These are phyloP conservation scores for Ogataea nonfermentans DNA, from an alignment of 805 yeast genomes.

Conservation along the genomic window DNA sequence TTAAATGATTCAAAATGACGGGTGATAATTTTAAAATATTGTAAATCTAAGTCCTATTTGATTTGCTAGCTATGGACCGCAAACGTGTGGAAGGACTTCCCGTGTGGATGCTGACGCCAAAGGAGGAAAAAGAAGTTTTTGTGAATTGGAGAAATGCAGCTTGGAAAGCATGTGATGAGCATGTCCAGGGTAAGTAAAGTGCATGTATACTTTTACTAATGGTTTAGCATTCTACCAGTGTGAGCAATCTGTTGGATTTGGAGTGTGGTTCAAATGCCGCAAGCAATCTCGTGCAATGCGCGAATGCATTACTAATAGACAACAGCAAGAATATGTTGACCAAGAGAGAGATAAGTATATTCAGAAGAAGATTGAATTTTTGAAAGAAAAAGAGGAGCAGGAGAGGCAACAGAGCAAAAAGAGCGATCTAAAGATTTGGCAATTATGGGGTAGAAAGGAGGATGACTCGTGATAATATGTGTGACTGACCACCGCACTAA, in stretches of 20 bases:
- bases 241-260: constrained; percentile 59
- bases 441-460: constrained; percentile 10
- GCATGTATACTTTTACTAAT: background rate
- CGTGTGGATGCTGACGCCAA: constrained; percentile 72
- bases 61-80: constrained; percentile 23
- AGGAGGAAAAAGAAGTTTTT: constrained; percentile 71
- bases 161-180: constrained; percentile 62
- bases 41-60: background rate
- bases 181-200: constrained; percentile 50
- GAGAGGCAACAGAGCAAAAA: constrained; percentile 5
- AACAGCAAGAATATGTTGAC: constrained; percentile 64
- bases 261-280: constrained; percentile 65
- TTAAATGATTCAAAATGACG: background rate
- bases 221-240: constrained; percentile 57
- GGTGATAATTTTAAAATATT: background rate
- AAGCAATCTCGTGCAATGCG: constrained; percentile 56
- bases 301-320: constrained; percentile 60
- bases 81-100: constrained; percentile 47
- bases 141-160: constrained; percentile 67
- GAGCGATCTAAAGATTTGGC: constrained; percentile 13
- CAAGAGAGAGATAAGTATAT: constrained; percentile 65
- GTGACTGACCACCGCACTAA: background rate
- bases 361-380: constrained; percentile 48
- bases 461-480: constrained; percentile 2
- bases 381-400: constrained; percentile 27